Percentiles rank a stretch among this genome's conserved stretches.
Evolutionary conservation across 2,329 filamentous ascomycete species (phyloP).

Genomic region (Drechslera avenae): DNA sequence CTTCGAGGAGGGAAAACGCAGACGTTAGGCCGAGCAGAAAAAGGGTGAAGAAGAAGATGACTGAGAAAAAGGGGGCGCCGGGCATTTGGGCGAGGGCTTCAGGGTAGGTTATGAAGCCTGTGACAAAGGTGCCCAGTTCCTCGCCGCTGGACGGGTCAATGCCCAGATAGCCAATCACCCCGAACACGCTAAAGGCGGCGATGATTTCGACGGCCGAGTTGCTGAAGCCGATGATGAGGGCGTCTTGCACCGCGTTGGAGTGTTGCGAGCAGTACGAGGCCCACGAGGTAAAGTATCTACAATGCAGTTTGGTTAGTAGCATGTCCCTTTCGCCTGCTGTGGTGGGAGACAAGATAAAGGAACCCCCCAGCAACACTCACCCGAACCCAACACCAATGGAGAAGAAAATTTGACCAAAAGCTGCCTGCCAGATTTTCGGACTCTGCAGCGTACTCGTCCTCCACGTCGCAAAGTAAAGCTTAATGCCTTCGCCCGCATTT

Average conservation of each 20-base stretch:
- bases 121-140: conserved; percentile 57
- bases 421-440: conserved; percentile 61
- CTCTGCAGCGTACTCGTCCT: conserved; percentile 21
- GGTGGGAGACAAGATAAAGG: no score
- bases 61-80: conserved; percentile 59
- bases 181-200: conserved; percentile 54
- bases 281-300: conserved; percentile 8
- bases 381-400: conserved; percentile 55
- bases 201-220: conserved; percentile 61
- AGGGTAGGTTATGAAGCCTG: conserved; percentile 61
- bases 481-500: conserved; percentile 14
- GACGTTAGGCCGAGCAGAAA: conserved; percentile 61
- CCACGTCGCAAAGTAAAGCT: conserved; percentile 19
- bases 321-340: neutral
- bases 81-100: conserved; percentile 60
- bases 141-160: conserved; percentile 46
- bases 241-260: conserved; percentile 60
- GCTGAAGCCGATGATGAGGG: conserved; percentile 57
- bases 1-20: conserved; percentile 62
- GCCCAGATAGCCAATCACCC: conserved; percentile 56
- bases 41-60: conserved; percentile 60
- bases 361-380: conserved; percentile 52
- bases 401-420: conserved; percentile 59
- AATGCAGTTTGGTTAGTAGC: neutral
- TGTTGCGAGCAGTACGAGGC: conserved; percentile 5